phyloP scores from a whole-genome alignment of 805 yeast genomes.

The Candida hispaniensis region DNA sequence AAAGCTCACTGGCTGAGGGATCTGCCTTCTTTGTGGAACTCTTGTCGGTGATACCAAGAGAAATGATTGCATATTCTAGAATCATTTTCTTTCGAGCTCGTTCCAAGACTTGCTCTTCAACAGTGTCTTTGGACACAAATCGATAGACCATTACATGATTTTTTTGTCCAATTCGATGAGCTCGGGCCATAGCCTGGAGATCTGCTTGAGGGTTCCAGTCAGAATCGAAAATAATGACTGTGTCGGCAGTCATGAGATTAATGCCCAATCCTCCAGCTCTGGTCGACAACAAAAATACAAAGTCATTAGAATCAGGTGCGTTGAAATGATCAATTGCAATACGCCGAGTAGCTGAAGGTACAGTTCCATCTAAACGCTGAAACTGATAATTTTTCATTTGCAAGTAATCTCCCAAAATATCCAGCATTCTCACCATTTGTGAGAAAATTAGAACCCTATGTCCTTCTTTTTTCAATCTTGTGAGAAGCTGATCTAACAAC shows the following conservation, averaged over 20 bases:
- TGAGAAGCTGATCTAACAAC: slow-evolving; percentile 74
- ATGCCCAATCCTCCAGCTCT: slow-evolving; percentile 99
- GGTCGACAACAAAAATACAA: slow-evolving; percentile 79
- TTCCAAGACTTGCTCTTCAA: slow-evolving; percentile 94
- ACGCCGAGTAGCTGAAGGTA: slow-evolving; percentile 87
- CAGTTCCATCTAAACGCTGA: slow-evolving; percentile 94
- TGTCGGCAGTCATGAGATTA: slow-evolving; percentile 97
- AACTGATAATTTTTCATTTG: slow-evolving; percentile 76
- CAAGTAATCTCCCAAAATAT: slow-evolving; percentile 86
- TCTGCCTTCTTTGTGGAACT: slow-evolving; percentile 47
- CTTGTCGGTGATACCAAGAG: slow-evolving; percentile 85
- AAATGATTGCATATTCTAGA: slow-evolving; percentile 92
- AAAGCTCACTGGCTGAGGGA: slow-evolving; percentile 73
- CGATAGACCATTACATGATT: slow-evolving; percentile 96
- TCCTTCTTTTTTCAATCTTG: slow-evolving; percentile 80
- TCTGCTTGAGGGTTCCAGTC: slow-evolving; percentile 99
- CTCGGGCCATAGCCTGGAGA: slow-evolving; percentile 98
- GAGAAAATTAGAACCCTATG: slow-evolving; percentile 91
- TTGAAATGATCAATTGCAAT: slow-evolving; percentile 94
- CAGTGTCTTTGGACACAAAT: slow-evolving; percentile 95
- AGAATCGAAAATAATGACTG: slow-evolving; percentile 93
- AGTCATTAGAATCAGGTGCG: slow-evolving; percentile 85
- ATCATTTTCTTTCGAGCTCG: slow-evolving; percentile 97
- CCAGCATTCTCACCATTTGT: slow-evolving; percentile 96
- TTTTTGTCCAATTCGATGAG: slow-evolving; percentile 99